phyloP scores from a whole-genome alignment of 441 rosid species.

The Pelargonium fulgidum region DNA sequence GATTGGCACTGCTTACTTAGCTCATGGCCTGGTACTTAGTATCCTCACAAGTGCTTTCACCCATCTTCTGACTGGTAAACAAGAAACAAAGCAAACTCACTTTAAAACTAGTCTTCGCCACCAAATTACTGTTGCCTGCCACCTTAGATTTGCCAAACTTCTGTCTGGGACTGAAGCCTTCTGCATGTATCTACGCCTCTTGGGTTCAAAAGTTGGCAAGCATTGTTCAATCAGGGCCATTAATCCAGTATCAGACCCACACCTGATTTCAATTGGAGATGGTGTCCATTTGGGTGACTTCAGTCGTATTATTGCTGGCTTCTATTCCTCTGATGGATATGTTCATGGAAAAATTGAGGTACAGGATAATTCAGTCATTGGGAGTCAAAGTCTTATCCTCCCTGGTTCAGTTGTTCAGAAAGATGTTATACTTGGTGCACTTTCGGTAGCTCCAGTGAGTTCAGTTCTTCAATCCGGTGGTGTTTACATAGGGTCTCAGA shows the following conservation, averaged over 20 bases:
- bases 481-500: constrained; percentile 53
- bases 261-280: constrained; percentile 36
- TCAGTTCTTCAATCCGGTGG: constrained; percentile 53
- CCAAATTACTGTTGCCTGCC: constrained; percentile 50
- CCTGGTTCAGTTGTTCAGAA: constrained; percentile 47
- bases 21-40: constrained; percentile 54
- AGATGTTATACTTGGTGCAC: constrained; percentile 59
- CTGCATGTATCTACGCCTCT: constrained; percentile 46
- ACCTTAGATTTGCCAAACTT: constrained; percentile 56
- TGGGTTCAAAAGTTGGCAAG: constrained; percentile 52
- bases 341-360: constrained; percentile 34
- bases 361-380: constrained; percentile 54
- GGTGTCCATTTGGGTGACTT: constrained; percentile 76
- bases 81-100: constrained; percentile 29
- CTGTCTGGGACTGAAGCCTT: constrained; percentile 66
- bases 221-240: constrained; percentile 65
- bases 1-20: constrained; percentile 37
- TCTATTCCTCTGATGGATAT: constrained; percentile 39
- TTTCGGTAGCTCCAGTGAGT: constrained; percentile 55
- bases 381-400: constrained; percentile 59
- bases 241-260: constrained; percentile 53
- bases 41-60: constrained; percentile 36
- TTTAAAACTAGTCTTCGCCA: constrained; percentile 45
- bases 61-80: constrained; percentile 28
- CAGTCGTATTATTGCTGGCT: constrained; percentile 45